phyloP scores from a whole-genome alignment of 2,329 filamentous ascomycete species.

The Diaporthe destruens region DNA sequence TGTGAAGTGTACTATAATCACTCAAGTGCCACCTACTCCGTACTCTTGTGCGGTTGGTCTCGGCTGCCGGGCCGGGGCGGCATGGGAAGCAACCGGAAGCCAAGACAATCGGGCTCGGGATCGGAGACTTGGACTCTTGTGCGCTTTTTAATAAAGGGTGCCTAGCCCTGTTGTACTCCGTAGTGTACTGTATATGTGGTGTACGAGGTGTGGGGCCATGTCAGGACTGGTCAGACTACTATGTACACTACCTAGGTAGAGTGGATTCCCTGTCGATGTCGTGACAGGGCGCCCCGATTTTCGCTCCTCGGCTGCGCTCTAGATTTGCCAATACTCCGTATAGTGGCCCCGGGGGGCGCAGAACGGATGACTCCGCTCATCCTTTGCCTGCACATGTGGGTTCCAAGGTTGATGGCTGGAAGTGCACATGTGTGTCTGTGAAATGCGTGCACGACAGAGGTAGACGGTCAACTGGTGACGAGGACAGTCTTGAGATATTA shows the following conservation, averaged over 20 bases:
- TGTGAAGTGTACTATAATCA: neutral
- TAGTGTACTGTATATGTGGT: neutral
- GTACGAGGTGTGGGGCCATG: neutral
- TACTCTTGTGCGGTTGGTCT: no score
- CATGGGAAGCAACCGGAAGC: neutral
- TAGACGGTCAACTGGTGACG: neutral
- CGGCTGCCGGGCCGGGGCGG: conserved; percentile 9
- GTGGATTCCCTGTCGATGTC: conserved; percentile 13
- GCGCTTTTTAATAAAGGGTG: no score
- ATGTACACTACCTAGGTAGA: no score
- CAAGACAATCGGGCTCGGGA: conserved; percentile 9
- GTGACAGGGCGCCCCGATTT: conserved; percentile 26
- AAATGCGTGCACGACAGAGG: neutral
- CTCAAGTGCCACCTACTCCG: no score
- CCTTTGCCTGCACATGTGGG: neutral
- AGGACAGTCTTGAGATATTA: neutral
- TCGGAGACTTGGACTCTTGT: conserved; percentile 18
- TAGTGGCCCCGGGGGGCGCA: no score
- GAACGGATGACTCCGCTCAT: conserved; percentile 16
- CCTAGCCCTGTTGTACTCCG: neutral
- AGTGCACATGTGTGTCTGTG: neutral
- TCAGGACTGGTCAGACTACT: conserved; percentile 11
- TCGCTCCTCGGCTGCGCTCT: conserved; percentile 20
- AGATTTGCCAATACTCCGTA: conserved; percentile 19
- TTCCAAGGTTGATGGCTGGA: neutral